Evolutionary conservation across 73 alveolate species (phyloP).

Genomic region (Durusdinium trenchii): DNA sequence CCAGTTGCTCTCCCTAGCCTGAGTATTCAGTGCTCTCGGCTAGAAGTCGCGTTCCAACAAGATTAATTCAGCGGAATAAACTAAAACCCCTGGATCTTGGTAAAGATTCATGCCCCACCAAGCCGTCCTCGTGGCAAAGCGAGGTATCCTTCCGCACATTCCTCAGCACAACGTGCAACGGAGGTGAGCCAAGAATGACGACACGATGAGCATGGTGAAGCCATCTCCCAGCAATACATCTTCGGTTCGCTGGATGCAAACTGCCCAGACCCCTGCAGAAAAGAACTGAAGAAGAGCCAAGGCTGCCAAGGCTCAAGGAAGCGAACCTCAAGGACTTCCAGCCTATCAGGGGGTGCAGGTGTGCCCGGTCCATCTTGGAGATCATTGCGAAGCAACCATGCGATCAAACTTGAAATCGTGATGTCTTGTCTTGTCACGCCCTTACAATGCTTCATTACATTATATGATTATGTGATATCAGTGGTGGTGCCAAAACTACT

Average conservation of each 20-base stretch:
- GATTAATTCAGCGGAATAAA: too few relatives aligned
- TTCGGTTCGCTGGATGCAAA: background rate
- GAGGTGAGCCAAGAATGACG: background rate
- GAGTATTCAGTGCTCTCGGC: too few relatives aligned
- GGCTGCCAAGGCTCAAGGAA: slow-evolving; percentile 7
- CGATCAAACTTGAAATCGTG: too few relatives aligned
- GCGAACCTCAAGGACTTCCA: slow-evolving; percentile 74
- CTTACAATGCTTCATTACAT: too few relatives aligned
- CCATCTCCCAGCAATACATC: background rate
- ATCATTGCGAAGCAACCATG: too few relatives aligned
- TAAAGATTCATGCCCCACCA: too few relatives aligned
- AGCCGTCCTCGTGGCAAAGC: slow-evolving; percentile 45
- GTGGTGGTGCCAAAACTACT: too few relatives aligned
- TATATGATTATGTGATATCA: too few relatives aligned
- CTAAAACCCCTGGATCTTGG: too few relatives aligned
- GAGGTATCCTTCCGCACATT: slow-evolving; percentile 37
- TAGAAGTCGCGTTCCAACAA: too few relatives aligned
- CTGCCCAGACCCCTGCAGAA: background rate
- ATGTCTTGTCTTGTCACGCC: too few relatives aligned
- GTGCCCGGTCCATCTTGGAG: background rate
- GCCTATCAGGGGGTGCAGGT: background rate
- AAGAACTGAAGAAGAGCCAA: background rate
- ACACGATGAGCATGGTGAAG: background rate
- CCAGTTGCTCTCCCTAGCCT: too few relatives aligned
- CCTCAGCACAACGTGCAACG: background rate